These are phyloP conservation scores for Amanita jacksonii DNA, from an alignment of 768 basidiomycete genomes.

Conservation along the genomic window DNA sequence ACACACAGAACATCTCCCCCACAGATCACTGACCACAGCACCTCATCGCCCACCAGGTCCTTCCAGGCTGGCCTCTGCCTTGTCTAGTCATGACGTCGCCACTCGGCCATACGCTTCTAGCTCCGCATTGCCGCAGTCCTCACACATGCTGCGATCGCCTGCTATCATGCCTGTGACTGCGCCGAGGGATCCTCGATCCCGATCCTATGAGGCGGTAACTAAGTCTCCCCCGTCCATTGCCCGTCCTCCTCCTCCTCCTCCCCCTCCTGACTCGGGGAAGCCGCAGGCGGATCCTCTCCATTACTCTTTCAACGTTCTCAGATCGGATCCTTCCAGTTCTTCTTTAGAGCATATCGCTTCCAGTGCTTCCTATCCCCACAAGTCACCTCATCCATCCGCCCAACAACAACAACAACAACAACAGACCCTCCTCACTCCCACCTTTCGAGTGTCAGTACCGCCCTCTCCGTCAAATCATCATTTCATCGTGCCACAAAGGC, in stretches of 20 bases:
- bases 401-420: constrained; percentile 2
- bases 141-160: constrained; percentile 6
- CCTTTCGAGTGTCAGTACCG: constrained; percentile 28
- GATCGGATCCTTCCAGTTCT: constrained; percentile 29
- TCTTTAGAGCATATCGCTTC: constrained; percentile 37
- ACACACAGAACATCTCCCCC: constrained; percentile 14
- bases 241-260: background rate
- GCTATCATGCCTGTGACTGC: background rate
- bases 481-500: constrained; percentile 3
- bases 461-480: background rate
- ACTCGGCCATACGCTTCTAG: constrained; percentile 2
- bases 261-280: background rate
- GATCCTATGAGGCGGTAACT: constrained; percentile 5
- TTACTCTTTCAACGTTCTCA: constrained; percentile 36
- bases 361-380: constrained; percentile 27
- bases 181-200: constrained; percentile 8
- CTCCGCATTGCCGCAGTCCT: constrained; percentile 4
- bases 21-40: background rate
- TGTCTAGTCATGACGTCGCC: constrained; percentile 5
- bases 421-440: constrained; percentile 24
- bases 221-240: constrained; percentile 5
- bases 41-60: background rate
- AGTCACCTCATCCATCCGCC: background rate
- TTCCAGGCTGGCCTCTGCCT: background rate
- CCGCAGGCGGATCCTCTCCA: constrained; percentile 5